Base-by-base conservation (phyloP, 768 basidiomycete genomes). In the Agaricus blazei region DNA sequence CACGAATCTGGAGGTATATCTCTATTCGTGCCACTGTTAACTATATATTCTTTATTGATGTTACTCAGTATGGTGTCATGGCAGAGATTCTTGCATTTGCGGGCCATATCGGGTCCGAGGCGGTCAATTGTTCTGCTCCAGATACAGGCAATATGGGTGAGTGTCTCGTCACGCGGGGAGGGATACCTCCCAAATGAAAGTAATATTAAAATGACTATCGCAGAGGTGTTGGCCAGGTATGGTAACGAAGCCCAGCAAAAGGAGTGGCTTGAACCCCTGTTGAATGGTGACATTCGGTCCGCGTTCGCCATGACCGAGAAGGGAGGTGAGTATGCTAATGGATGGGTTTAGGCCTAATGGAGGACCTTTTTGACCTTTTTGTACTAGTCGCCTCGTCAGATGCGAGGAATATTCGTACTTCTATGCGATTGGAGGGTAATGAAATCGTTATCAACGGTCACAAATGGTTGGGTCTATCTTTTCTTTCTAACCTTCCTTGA, bases 91-190 rank as follows among this genome's bases (percentile, higher is more conserved):
- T 98, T 61, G 95, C 95, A 3, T 84, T 92, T 54, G 86, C 81
- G 23, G 87, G 88, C 8, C 86, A 86, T 60, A 71, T 94, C 48
- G 92, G 88, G 2, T 85, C 95, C 23, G 87, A 98, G 72, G 84
- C 81, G 11, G 85, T 90, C 54, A 99, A 99, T 65, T 98, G 94
- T 71, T 85, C 94, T 26, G 94, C 95, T 12, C 96, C 96, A 29
- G 96, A 98, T 70, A 98, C 96, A 4, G 96, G 95, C 1, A 98
- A 98, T 69, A 98, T 98, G 94, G 93, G 93, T 91, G 61, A 37
- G 81, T 69, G 42, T 24, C 45, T 2, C 34, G 34, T 34, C n/a
- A 36, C 11, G 43, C 37, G 34, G 34, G 7, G 31, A 31, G 31
- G 34, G 34, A 11, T 34, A 31, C 11, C 11, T 7, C 36, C 29